Evolutionary conservation across 2,329 filamentous ascomycete species (phyloP).

Genomic region (Rutstroemia sp.): DNA sequence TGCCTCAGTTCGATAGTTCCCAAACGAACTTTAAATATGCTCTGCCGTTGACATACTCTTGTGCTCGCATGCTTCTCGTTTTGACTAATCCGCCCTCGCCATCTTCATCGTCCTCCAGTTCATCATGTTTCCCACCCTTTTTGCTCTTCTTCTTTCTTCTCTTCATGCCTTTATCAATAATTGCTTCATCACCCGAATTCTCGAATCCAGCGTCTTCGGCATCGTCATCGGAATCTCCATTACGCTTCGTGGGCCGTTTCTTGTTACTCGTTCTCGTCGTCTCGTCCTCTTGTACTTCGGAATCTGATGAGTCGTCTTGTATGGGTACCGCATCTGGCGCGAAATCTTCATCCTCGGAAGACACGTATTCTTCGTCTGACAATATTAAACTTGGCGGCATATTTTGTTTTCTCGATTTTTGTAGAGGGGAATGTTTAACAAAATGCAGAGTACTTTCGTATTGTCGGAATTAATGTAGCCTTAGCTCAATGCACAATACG

Average conservation of each 20-base stretch:
- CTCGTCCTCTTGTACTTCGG: slow-evolving; percentile 28
- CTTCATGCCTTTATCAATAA: slow-evolving; percentile 53
- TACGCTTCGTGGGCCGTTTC: slow-evolving; percentile 28
- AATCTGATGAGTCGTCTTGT: slow-evolving; percentile 44
- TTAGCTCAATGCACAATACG: no score
- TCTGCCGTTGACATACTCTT: slow-evolving; percentile 41
- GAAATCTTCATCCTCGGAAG: slow-evolving; percentile 69
- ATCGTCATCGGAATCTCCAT: slow-evolving; percentile 27
- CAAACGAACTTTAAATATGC: not conserved
- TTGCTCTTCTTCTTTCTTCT: slow-evolving; percentile 41
- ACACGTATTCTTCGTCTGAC: slow-evolving; percentile 49
- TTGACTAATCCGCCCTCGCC: slow-evolving; percentile 61
- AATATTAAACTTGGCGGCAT: slow-evolving; percentile 27
- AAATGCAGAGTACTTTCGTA: no score
- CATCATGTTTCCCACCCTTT: slow-evolving; percentile 38
- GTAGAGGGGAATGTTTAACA: no score
- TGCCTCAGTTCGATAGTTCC: slow-evolving; percentile 1
- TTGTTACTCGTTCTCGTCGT: not conserved
- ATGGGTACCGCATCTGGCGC: slow-evolving; percentile 46
- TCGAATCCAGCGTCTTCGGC: slow-evolving; percentile 46
- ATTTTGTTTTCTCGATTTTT: not conserved
- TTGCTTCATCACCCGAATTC: slow-evolving; percentile 66
- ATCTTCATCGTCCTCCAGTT: slow-evolving; percentile 49
- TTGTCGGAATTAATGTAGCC: no score
- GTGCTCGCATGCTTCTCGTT: slow-evolving; percentile 62